Percentiles rank a stretch among this genome's conserved stretches.
These are phyloP conservation scores for Platanthera zijinensis DNA, from an alignment of 106 monocot genomes.

Conservation along the genomic window DNA sequence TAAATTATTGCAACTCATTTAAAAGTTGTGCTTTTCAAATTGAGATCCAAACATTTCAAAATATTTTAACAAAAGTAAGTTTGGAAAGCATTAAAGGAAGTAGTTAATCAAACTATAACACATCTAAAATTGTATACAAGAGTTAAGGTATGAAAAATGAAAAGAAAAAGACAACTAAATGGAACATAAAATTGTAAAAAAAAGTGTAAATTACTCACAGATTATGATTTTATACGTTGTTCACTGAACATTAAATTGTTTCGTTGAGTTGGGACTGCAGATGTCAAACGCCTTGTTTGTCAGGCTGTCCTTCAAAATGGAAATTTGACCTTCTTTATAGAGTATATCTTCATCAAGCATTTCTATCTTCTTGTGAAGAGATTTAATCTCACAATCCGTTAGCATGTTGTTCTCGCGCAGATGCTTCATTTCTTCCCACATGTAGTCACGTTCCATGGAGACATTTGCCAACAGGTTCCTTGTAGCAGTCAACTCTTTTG, in stretches of 20 bases:
- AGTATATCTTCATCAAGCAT: constrained; percentile 71
- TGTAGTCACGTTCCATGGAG: constrained; percentile 54
- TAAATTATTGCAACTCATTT: no score
- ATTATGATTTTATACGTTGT: neutral
- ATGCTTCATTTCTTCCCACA: constrained; percentile 60
- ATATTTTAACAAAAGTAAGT: no score
- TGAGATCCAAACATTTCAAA: no score
- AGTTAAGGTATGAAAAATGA: no score
- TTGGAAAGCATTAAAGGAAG: no score
- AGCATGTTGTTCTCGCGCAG: constrained; percentile 40
- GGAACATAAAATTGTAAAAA: neutral
- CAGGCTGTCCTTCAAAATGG: constrained; percentile 48
- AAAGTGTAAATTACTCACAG: neutral
- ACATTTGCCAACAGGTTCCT: constrained; percentile 35
- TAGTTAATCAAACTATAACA: no score
- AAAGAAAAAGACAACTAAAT: neutral
- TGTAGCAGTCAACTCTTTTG: constrained; percentile 39
- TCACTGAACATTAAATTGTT: constrained; percentile 22
- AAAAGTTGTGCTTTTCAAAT: no score
- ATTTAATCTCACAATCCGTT: constrained; percentile 35
- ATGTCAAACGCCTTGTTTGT: constrained; percentile 34
- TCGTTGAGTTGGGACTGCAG: constrained; percentile 24
- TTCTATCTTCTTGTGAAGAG: constrained; percentile 65
- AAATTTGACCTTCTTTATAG: constrained; percentile 73
- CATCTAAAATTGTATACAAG: no score